Percentiles rank a stretch among this genome's conserved stretches.
These are phyloP conservation scores for Myxozyma mucilagina DNA, from an alignment of 805 yeast genomes.

Conservation along the genomic window DNA sequence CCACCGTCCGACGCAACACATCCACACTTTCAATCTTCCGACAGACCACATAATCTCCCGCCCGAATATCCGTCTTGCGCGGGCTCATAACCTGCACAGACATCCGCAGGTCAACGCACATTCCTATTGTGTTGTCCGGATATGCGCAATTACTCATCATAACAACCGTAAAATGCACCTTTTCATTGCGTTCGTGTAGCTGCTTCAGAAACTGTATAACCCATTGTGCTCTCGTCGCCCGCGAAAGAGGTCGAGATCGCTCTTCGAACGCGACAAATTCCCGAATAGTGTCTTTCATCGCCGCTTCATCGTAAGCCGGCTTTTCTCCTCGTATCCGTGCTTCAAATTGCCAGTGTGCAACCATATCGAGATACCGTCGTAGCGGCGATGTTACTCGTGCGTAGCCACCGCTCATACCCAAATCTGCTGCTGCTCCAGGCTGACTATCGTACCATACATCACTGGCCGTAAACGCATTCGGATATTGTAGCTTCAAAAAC, in stretches of 20 bases:
- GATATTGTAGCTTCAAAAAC: conserved; percentile 4
- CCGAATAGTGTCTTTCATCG: conserved; percentile 6
- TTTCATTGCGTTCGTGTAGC: background rate
- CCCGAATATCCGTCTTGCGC: background rate
- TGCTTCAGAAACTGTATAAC: background rate
- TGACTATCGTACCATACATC: background rate
- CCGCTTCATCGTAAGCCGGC: conserved; percentile 10
- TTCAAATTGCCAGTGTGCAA: conserved; percentile 77
- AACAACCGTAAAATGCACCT: conserved; percentile 6
- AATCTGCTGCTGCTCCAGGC: conserved; percentile 43
- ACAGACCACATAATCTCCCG: conserved; percentile 31
- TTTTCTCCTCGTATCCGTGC: conserved; percentile 41
- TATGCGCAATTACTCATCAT: conserved; percentile 7
- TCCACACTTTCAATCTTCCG: conserved; percentile 24
- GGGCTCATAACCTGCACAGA: conserved; percentile 9
- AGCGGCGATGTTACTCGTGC: conserved; percentile 86
- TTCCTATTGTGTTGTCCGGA: conserved; percentile 9
- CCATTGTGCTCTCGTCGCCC: background rate
- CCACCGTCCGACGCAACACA: background rate
- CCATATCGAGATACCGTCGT: conserved; percentile 75
- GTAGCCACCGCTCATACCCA: conserved; percentile 48
- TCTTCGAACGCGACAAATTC: background rate
- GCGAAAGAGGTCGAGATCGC: background rate
- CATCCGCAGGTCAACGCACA: conserved; percentile 12
- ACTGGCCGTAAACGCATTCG: background rate